Percentiles rank a stretch among this genome's conserved stretches.
phyloP scores from a whole-genome alignment of 225 moss, liverwort and hornwort genomes.

The Bryum argenteum region DNA sequence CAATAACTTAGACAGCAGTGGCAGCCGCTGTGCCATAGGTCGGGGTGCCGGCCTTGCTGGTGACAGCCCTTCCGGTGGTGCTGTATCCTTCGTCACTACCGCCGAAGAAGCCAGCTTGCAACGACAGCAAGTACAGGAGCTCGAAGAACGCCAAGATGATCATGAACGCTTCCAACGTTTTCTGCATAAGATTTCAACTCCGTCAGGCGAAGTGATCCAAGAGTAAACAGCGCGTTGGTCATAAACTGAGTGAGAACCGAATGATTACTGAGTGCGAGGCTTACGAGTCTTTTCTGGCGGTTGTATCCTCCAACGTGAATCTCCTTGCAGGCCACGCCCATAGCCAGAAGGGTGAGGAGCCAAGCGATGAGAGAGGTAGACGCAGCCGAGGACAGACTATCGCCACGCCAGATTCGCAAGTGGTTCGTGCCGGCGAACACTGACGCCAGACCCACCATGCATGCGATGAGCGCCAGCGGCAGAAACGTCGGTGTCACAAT shows the following conservation, averaged over 20 bases:
- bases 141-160: slow-evolving; percentile 49
- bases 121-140: slow-evolving; percentile 42
- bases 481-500: slow-evolving; percentile 43
- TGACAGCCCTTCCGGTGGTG: slow-evolving; percentile 33
- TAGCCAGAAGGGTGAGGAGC: slow-evolving; percentile 46
- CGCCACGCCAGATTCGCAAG: slow-evolving; percentile 40
- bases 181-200: slow-evolving; percentile 11
- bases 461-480: slow-evolving; percentile 39
- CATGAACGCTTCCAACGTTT: slow-evolving; percentile 44
- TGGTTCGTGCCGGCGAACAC: slow-evolving; percentile 48
- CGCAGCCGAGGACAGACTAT: slow-evolving; percentile 42
- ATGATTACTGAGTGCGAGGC: neutral
- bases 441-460: slow-evolving; percentile 50
- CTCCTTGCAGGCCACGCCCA: slow-evolving; percentile 53
- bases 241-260: neutral
- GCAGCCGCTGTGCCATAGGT: slow-evolving; percentile 41
- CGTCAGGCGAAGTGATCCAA: neutral
- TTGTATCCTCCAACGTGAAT: slow-evolving; percentile 45
- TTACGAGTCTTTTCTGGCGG: slow-evolving; percentile 47
- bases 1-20: slow-evolving; percentile 27
- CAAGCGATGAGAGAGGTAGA: slow-evolving; percentile 45
- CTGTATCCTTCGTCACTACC: slow-evolving; percentile 39
- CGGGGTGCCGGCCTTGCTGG: slow-evolving; percentile 29
- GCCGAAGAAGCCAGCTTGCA: slow-evolving; percentile 52
- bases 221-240: neutral